Base-by-base conservation (phyloP, 768 basidiomycete genomes). In the Rhodotorula graminis region DNA sequence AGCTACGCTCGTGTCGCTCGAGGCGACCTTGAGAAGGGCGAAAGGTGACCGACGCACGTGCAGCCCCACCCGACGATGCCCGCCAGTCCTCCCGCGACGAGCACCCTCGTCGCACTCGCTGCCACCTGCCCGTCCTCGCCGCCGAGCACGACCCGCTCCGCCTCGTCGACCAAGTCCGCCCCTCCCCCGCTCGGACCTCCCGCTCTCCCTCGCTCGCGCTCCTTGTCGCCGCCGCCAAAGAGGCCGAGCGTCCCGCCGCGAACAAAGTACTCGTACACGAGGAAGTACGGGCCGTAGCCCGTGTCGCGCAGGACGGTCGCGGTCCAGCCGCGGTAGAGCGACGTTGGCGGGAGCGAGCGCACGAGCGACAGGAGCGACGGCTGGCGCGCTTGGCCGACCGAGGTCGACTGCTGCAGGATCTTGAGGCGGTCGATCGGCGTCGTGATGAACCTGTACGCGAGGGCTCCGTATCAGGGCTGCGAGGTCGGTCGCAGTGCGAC, bases 401-500 rank as follows among this genome's bases (percentile, higher is more conserved):
- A 61, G 12, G 44, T 46, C 14, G 60, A 15, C 23, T 92, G 90
- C 75, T 90, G 89, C 47, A 89, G 85, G 79, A 93, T 91, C 84
- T 95, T 95, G 82, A 95, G 84, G 2, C 93, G 85, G 74, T 95
- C 93, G 15, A 88, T 90, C 0, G 93, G 92, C 2, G 90, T 88
- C 5, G 91, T 90, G 67, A 94, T 80, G 18, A 91, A 75, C 11
- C 91, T 92, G 68, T 19, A 3, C 7, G 9, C 19, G 44, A 59
- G 40, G 5, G n/a, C n/a, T n/a, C 19, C 11, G 6, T 44, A 40
- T 40, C 10, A 59, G 9, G 4, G 12, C 31, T 6, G 40, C 33
- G n/a, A n/a, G n/a, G n/a, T n/a, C n/a, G n/a, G n/a, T 23, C 19
- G 18, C 21, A 64, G 21, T 25, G 29, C 31, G 57, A 33, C 15